A percentile compares a stretch with the other conserved stretches of the same genome.
Evolutionary conservation across 352 stramenopile genomes (phyloP).

Genomic region (Phytophthora capsici): DNA sequence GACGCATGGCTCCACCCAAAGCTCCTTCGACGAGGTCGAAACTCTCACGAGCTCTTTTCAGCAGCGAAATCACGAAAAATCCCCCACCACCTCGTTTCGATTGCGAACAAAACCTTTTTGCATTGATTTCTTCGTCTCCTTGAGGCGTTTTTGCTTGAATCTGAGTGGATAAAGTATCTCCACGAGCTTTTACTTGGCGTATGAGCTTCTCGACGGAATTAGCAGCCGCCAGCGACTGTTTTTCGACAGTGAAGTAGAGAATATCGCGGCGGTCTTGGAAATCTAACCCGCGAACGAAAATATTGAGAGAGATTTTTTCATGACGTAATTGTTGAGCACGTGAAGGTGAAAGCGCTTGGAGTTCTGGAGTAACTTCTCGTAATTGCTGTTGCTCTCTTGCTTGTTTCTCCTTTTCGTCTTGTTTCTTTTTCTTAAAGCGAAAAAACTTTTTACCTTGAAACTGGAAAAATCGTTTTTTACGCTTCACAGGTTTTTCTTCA

Average conservation of each 20-base stretch:
- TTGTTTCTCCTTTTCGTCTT: slow-evolving; percentile 19
- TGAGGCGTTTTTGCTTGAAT: slow-evolving; percentile 30
- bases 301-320: slow-evolving; percentile 30
- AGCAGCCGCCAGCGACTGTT: slow-evolving; percentile 19
- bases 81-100: slow-evolving; percentile 44
- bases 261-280: slow-evolving; percentile 30
- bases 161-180: slow-evolving; percentile 2
- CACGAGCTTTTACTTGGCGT: slow-evolving; percentile 22
- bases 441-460: slow-evolving; percentile 37
- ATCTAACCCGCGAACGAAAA: slow-evolving; percentile 39
- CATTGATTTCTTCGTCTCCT: slow-evolving; percentile 65
- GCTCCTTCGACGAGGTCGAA: slow-evolving; percentile 35
- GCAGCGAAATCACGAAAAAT: slow-evolving; percentile 48
- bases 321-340: slow-evolving; percentile 25
- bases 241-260: slow-evolving; percentile 29
- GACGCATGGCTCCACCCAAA: slow-evolving; percentile 58
- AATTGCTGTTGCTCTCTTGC: slow-evolving; percentile 13
- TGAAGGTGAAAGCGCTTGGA: slow-evolving; percentile 31
- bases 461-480: slow-evolving; percentile 14
- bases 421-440: slow-evolving; percentile 36
- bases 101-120: slow-evolving; percentile 37
- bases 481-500: slow-evolving; percentile 10
- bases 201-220: slow-evolving; percentile 30
- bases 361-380: slow-evolving; percentile 3
- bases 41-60: slow-evolving; percentile 25